Base-by-base conservation (phyloP, 352 stramenopile species). In the Globisporangium nunn region DNA sequence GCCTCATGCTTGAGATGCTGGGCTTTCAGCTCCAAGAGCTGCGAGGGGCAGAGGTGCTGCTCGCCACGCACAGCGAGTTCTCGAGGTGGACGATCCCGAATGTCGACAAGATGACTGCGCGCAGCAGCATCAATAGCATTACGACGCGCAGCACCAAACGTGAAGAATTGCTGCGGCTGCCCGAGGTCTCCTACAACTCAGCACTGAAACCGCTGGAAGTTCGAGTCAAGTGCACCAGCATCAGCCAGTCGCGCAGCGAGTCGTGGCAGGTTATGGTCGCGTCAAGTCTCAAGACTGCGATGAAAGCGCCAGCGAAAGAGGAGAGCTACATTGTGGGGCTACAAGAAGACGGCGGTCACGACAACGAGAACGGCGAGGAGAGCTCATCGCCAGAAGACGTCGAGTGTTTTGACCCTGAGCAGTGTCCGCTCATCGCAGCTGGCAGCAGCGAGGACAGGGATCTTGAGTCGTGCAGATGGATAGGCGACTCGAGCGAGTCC, bases 161-260 rank as follows among this genome's bases (percentile, higher is more conserved):
- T 43, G 15, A 30, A 61, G 59, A 18, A 53, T 40, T 17, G 51
- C 59, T 40, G 40, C 71, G 41, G 5, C 72, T 74, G 72, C 69
- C 72, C 5, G 64, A 48, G 30, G 53, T 78, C 29, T 62, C 67
- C 2, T 81, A 76, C 53, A 74, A 50, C 56, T 52, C 72, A 10
- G 58, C 61, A 10, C 58, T 88, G 11, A 75, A 75, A 15, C 78
- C 78, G 11, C 54, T 88, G 15, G 78, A 88, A 54, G 64, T 88
- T 29, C 72, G 72, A 3, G 15, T 88, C 12, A 81, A 64, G 59
- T 65, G 79, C 17, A 56, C 61, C 11, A 52, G 65, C 30, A 14
- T 18, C 14, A 43, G 58, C 11, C 18, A 45, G 18, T 67, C 58
- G 4, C 43, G 28, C 4, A 49, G 15, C 17, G 33, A 66, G 47